Percentiles rank a stretch among this genome's conserved stretches.
These are phyloP conservation scores for Cercospora sp. DNA, from an alignment of 2,329 filamentous ascomycete genomes.

Conservation along the genomic window DNA sequence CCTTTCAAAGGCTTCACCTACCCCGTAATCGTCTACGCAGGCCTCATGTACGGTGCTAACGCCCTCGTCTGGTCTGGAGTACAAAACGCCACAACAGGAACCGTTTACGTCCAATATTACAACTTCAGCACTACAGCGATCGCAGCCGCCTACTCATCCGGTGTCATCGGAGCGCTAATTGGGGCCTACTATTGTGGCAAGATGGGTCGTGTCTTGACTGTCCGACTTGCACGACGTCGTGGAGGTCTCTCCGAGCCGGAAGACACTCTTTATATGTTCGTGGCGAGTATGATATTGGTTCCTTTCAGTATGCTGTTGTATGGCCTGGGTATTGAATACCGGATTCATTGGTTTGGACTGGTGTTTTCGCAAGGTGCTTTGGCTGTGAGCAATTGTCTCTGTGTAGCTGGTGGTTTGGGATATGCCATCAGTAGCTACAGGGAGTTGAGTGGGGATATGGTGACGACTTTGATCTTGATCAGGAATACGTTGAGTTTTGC, in stretches of 20 bases:
- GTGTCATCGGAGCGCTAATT: conserved; percentile 39
- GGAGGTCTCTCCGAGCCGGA: conserved; percentile 44
- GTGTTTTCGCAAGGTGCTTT: conserved; percentile 49
- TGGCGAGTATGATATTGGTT: conserved; percentile 42
- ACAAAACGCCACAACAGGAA: conserved; percentile 34
- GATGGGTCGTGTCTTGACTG: conserved; percentile 38
- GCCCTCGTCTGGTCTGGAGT: conserved; percentile 31
- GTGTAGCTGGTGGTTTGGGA: conserved; percentile 42
- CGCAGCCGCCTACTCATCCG: conserved; percentile 40
- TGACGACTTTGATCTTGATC: conserved; percentile 50
- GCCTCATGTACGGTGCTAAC: conserved; percentile 32
- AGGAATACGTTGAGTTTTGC: conserved; percentile 52
- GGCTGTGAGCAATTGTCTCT: conserved; percentile 45
- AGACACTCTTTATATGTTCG: conserved; percentile 38
- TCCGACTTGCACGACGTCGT: conserved; percentile 41
- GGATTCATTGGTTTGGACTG: conserved; percentile 52
- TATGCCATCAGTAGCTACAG: conserved; percentile 49
- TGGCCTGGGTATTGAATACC: conserved; percentile 50
- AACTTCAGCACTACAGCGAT: conserved; percentile 41
- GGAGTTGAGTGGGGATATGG: conserved; percentile 46
- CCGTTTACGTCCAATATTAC: conserved; percentile 40
- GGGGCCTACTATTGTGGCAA: conserved; percentile 40
- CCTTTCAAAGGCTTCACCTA: conserved; percentile 33
- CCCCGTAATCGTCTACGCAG: conserved; percentile 29
- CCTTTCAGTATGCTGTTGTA: conserved; percentile 47